Evolutionary conservation across 495 filamentous ascomycete genomes (phyloP).

Genomic region (Venustampulla echinocandica): DNA sequence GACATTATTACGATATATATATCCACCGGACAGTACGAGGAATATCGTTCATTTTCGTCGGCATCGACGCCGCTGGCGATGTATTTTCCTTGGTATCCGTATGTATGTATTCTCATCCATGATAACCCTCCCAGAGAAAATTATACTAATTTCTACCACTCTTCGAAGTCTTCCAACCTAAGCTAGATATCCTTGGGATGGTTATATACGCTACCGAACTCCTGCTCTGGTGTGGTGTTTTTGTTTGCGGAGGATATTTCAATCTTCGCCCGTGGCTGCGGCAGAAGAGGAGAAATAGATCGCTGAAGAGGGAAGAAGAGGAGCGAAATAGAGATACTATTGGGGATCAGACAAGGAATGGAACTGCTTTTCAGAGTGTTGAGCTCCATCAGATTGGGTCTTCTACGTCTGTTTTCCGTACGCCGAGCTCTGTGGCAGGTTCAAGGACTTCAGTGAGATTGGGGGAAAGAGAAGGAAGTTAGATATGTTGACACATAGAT

Average conservation of each 20-base stretch:
- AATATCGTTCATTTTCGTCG: slow-evolving; percentile 58
- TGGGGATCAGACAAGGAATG: slow-evolving; percentile 1
- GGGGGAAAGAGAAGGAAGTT: too few species aligned
- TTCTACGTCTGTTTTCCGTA: slow-evolving; percentile 49
- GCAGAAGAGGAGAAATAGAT: slow-evolving; percentile 17
- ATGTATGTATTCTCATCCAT: slow-evolving; percentile 22
- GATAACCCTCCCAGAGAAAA: not conserved
- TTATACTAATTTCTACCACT: not conserved
- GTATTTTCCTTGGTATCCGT: slow-evolving; percentile 53
- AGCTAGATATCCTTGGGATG: slow-evolving; percentile 46
- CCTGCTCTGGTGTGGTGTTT: slow-evolving; percentile 52
- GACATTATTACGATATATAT: slow-evolving; percentile 52
- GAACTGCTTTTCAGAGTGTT: too few species aligned
- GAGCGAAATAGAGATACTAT: not conserved
- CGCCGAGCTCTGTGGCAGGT: slow-evolving; percentile 31
- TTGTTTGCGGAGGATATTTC: slow-evolving; percentile 50
- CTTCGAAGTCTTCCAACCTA: slow-evolving; percentile 40
- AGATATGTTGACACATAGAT: too few species aligned
- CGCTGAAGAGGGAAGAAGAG: not conserved
- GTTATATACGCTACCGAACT: slow-evolving; percentile 55
- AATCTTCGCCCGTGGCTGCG: slow-evolving; percentile 47
- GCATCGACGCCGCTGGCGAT: slow-evolving; percentile 56
- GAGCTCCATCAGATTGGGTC: slow-evolving; percentile 43
- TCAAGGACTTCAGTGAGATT: slow-evolving; percentile 8
- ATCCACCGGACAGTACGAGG: slow-evolving; percentile 50